Base-by-base conservation (phyloP, 2,329 filamentous ascomycete genomes). In the Fusarium sp. region DNA sequence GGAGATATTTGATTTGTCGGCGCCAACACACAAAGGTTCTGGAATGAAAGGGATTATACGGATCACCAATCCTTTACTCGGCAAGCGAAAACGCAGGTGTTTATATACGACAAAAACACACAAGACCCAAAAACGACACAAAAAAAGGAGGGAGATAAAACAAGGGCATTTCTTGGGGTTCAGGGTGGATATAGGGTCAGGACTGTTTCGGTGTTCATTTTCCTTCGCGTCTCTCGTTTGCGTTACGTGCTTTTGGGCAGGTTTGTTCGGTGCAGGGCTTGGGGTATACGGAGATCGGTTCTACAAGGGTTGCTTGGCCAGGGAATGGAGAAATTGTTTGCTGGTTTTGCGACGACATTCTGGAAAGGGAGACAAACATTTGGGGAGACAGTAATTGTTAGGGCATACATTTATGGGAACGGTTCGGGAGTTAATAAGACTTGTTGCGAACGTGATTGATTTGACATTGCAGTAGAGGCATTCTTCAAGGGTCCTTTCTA, bases 311-410 rank as follows among this genome's bases (percentile, higher is more conserved):
- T 74, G 43, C 69, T 71, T 66, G 66, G 73, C 43, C 56, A 64
- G 64, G 76, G 52, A 71, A 73, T 67, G 74, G 77, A 62, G 74
- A 71, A 77, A 68, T 73, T 76, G 71, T 65, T 76, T 76, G 64
- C 39, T 77, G 62, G 54, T 54, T 73, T 73, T 10, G 39, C 54
- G 66, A 62, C 48, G 48, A 61, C 48, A 59, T 45, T 25, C 37
- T 25, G 54, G 64, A 20, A 20, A 23, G 23, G 48, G 39, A 23
- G 34, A 23, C 37, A 30, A 62, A 63, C 32, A 63, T 32, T 41
- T 32, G 35, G 48, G 66, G 45, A 32, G 67, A 59, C 52, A 56
- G 65, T 75, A 76, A 76, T 75, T 62, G 43, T 16, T 34, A 60
- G 32, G 43, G 60, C 48, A 52, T 52, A 52, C 27, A 25, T 27